These are phyloP conservation scores for Vitis riparia DNA, from an alignment of 164 flowering plant genomes.

Conservation along the genomic window DNA sequence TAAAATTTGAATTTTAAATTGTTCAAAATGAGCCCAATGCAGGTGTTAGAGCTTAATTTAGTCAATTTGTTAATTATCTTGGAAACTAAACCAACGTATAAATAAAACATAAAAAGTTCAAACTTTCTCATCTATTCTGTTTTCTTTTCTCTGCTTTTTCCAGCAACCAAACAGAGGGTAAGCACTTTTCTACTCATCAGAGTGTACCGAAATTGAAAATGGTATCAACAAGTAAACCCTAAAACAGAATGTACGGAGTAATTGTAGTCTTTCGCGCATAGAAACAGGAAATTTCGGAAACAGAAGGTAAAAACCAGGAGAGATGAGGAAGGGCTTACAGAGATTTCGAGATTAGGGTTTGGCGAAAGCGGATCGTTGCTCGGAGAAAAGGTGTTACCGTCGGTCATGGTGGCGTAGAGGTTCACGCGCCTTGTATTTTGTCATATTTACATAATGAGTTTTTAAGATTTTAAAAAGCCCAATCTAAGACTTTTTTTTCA, in stretches of 20 bases:
- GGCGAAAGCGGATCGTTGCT: constrained; percentile 22
- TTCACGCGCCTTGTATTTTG: neutral
- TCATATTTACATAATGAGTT: neutral
- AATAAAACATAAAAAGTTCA: no score
- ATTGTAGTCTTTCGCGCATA: constrained; percentile 4
- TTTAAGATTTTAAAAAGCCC: neutral
- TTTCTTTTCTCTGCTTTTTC: no score
- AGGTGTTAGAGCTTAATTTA: no score
- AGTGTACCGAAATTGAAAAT: neutral
- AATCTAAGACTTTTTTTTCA: no score
- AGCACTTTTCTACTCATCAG: neutral
- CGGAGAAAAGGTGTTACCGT: constrained; percentile 28
- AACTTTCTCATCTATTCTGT: no score
- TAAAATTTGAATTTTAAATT: no score
- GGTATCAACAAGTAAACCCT: neutral
- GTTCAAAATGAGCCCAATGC: no score
- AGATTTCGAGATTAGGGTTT: constrained; percentile 23
- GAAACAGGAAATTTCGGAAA: neutral
- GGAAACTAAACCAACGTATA: no score
- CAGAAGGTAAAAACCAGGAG: neutral
- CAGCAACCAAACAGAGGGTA: neutral
- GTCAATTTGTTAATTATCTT: no score
- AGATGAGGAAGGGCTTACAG: constrained; percentile 16
- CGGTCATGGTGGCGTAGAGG: constrained; percentile 28
- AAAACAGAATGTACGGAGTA: neutral